These are phyloP conservation scores for Stenogyne calaminthoides DNA, from an alignment of 305 asterid genomes.

Conservation along the genomic window DNA sequence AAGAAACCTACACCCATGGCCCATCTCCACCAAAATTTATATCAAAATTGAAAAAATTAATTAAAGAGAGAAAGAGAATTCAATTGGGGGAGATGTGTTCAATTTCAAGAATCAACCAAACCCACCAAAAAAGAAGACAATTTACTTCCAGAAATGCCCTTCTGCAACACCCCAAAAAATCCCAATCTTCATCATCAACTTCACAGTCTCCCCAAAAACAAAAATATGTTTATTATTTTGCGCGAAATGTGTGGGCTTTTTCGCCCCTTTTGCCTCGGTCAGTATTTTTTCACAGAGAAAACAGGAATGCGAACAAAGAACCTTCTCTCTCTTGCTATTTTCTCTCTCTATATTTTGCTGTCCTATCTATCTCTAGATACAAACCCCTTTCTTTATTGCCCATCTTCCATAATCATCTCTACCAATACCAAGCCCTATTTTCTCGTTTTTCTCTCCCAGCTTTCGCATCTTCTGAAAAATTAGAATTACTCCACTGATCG, in stretches of 20 bases:
- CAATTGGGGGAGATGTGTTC: conserved; percentile 38
- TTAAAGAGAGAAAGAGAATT: background rate
- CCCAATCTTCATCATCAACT: conserved; percentile 65
- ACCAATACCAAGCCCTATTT: conserved; percentile 38
- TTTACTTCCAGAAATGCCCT: conserved; percentile 76
- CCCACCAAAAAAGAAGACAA: conserved; percentile 37
- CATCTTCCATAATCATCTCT: conserved; percentile 36
- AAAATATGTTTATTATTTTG: conserved; percentile 36
- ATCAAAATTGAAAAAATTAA: too few relatives aligned
- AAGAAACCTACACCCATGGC: conserved; percentile 49
- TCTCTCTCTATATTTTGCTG: conserved; percentile 41
- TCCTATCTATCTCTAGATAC: conserved; percentile 44
- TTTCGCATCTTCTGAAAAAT: conserved; percentile 12
- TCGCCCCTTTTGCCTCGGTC: conserved; percentile 86
- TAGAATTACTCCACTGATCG: conserved; percentile 1
- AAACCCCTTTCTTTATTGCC: conserved; percentile 44
- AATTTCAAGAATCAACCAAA: conserved; percentile 41
- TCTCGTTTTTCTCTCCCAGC: conserved; percentile 28
- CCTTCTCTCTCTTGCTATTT: conserved; percentile 50
- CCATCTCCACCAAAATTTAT: conserved; percentile 77
- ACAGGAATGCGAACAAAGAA: conserved; percentile 66
- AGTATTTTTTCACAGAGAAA: conserved; percentile 70
- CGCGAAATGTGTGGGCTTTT: conserved; percentile 73
- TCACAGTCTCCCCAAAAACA: conserved; percentile 49
- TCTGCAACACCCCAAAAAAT: conserved; percentile 68